phyloP scores from a whole-genome alignment of 1,284 basidiomycete species.

The Cryptococcus floricola region DNA sequence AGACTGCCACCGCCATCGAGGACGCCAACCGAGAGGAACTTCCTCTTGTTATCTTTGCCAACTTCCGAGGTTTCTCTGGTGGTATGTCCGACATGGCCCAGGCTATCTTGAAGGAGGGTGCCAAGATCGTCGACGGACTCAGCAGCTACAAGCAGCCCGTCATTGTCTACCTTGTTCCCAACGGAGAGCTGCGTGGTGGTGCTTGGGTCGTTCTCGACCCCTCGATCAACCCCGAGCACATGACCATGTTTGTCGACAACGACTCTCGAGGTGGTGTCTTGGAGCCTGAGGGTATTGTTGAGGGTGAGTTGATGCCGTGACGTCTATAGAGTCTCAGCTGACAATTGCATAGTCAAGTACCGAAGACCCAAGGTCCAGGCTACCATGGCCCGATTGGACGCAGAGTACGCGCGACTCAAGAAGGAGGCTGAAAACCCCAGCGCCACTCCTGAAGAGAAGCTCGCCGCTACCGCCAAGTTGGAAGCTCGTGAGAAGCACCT shows the following conservation, averaged over 20 bases:
- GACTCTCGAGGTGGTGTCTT: conserved; percentile 95
- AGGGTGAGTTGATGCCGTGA: conserved; percentile 47
- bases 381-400: conserved; percentile 92
- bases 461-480: conserved; percentile 64
- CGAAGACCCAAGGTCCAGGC: conserved; percentile 83
- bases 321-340: not conserved
- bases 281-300: conserved; percentile 95
- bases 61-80: conserved; percentile 99
- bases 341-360: conserved; percentile 55
- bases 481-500: conserved; percentile 76
- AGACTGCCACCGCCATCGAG: conserved; percentile 98
- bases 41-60: conserved; percentile 97
- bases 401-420: conserved; percentile 77
- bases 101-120: conserved; percentile 88
- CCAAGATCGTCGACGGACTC: conserved; percentile 97
- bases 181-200: conserved; percentile 97
- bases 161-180: conserved; percentile 97
- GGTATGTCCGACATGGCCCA: conserved; percentile 68
- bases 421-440: conserved; percentile 68
- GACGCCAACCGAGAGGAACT: conserved; percentile 97
- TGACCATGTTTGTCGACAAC: conserved; percentile 98
- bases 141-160: conserved; percentile 98
- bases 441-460: conserved; percentile 69
- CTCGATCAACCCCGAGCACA: conserved; percentile 91
- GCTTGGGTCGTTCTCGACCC: conserved; percentile 99